Evolutionary conservation across 805 yeast genomes (phyloP).

Genomic region (Wickerhamomyces ciferrii): DNA sequence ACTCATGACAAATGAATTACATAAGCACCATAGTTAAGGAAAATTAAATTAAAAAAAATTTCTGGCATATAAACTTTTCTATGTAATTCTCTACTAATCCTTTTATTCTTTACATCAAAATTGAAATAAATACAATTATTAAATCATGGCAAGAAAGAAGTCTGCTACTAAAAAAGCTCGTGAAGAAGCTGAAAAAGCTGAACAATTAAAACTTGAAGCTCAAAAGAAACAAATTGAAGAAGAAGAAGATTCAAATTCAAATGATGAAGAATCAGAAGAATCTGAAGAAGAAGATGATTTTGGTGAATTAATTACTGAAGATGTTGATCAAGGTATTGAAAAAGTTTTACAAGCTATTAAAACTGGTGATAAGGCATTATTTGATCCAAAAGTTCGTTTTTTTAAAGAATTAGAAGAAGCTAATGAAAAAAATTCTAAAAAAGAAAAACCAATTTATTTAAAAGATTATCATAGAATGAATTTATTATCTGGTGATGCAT

Average conservation of each 20-base stretch:
- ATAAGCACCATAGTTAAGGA: not conserved
- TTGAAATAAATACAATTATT: not conserved
- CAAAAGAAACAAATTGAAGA: slow-evolving; percentile 23
- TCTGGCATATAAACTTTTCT: not conserved
- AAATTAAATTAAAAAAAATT: not conserved
- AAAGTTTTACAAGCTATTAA: slow-evolving; percentile 68
- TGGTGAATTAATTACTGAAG: slow-evolving; percentile 84
- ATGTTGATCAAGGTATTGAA: slow-evolving; percentile 74
- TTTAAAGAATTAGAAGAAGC: slow-evolving; percentile 60
- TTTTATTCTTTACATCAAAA: not conserved
- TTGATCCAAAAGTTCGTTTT: slow-evolving; percentile 67
- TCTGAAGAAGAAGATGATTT: slow-evolving; percentile 83
- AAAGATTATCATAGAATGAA: slow-evolving; percentile 91
- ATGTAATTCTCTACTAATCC: not conserved
- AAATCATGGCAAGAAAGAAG: slow-evolving; percentile 77
- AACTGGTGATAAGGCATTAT: slow-evolving; percentile 56
- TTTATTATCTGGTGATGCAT: slow-evolving; percentile 60
- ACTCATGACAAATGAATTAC: not conserved
- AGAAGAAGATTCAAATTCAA: slow-evolving; percentile 28
- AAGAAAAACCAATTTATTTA: slow-evolving; percentile 73
- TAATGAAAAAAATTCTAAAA: slow-evolving; percentile 16
- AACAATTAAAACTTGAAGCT: slow-evolving; percentile 22
- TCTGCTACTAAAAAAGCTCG: slow-evolving; percentile 72
- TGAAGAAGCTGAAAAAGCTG: slow-evolving; percentile 16
- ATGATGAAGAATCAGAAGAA: slow-evolving; percentile 32